Conservation (phyloP, 441 rosid species). For the Croton setiger region DNA sequence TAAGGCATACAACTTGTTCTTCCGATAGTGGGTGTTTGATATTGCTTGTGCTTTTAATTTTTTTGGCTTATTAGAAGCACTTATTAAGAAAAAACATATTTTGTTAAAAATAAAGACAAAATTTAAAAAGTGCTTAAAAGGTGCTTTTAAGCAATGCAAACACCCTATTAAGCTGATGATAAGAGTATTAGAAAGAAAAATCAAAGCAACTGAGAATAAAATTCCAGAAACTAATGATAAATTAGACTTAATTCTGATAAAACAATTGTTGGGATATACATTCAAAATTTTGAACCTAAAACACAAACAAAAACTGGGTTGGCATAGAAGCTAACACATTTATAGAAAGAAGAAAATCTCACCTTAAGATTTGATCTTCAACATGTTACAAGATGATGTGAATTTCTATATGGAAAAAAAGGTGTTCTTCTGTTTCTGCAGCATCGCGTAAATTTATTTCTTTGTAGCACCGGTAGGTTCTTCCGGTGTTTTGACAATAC, state of each 20-base stretch:
- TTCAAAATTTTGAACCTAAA: conserved; percentile 5
- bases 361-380: not conserved
- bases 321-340: not conserved
- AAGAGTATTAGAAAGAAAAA: too few species aligned
- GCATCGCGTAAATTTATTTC: conserved; percentile 15
- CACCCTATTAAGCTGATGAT: too few species aligned
- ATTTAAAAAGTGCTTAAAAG: too few species aligned
- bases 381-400: not conserved
- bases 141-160: too few species aligned
- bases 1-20: too few species aligned
- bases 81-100: too few species aligned
- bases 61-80: too few species aligned
- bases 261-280: not conserved
- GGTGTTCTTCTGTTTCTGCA: not conserved
- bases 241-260: not conserved
- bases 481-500: conserved; percentile 45
- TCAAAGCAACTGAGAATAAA: too few species aligned
- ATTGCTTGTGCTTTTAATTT: too few species aligned
- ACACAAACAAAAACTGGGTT: not conserved
- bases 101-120: too few species aligned
- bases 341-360: not conserved
- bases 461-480: conserved; percentile 34
- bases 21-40: too few species aligned
- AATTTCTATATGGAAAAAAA: not conserved
- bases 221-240: too few species aligned